These are phyloP conservation scores for Papiliotrema laurentii DNA, from an alignment of 1,284 basidiomycete genomes.

Conservation along the genomic window DNA sequence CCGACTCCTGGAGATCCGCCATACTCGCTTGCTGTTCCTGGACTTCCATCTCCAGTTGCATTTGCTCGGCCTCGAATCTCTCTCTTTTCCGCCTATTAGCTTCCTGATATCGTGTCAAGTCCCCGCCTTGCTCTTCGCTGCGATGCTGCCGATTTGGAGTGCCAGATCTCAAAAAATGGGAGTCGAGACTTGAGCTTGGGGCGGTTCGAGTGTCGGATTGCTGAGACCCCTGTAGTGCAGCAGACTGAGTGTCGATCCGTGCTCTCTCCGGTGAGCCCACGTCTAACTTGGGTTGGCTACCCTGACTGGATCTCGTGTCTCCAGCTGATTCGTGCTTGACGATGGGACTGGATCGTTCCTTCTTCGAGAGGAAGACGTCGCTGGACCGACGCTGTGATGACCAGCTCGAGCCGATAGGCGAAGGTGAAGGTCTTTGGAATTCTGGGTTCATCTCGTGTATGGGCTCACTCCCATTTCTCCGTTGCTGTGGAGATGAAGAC, in stretches of 20 bases:
- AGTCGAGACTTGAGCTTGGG: not conserved
- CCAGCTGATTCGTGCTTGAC: not conserved
- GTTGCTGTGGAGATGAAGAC: too few species aligned
- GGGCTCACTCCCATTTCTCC: too few species aligned
- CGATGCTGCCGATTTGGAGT: too few species aligned
- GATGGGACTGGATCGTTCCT: not conserved
- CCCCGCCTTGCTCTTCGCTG: too few species aligned
- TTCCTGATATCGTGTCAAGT: too few species aligned
- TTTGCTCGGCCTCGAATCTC: not conserved
- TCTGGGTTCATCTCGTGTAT: too few species aligned
- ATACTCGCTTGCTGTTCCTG: not conserved
- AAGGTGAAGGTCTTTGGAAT: too few species aligned
- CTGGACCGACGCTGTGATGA: not conserved
- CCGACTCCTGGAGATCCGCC: not conserved
- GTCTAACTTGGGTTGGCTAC: not conserved
- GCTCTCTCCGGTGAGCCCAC: too few species aligned
- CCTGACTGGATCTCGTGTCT: not conserved
- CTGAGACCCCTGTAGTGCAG: too few species aligned
- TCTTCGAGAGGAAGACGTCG: not conserved
- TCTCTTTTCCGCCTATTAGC: too few species aligned
- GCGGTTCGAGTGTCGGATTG: not conserved
- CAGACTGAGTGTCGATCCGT: too few species aligned
- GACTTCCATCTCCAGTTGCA: not conserved
- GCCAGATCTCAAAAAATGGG: not conserved
- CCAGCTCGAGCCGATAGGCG: too few species aligned